These are phyloP conservation scores for Echinochloa phyllopogon DNA, from an alignment of 176 grass and related monocot genomes.

Conservation along the genomic window DNA sequence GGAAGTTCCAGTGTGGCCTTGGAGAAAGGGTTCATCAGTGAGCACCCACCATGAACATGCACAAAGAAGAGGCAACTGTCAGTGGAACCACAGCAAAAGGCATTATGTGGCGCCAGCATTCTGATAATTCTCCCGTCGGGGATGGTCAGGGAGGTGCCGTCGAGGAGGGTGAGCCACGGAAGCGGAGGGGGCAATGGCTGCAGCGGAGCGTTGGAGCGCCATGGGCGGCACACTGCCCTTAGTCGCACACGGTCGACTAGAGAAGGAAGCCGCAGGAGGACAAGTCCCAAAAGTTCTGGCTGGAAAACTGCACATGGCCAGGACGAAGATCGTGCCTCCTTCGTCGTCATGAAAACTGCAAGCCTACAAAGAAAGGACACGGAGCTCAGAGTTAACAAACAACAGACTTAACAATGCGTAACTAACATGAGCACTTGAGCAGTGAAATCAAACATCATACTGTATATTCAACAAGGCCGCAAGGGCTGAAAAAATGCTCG, in stretches of 20 bases:
- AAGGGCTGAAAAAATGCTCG: no score
- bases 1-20: not conserved
- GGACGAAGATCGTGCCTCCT: not conserved
- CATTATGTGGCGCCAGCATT: not conserved
- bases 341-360: not conserved
- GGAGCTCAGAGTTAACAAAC: not conserved
- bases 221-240: conserved; percentile 17
- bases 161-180: conserved; percentile 19
- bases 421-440: no score
- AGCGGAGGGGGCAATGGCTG: not conserved
- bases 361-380: not conserved
- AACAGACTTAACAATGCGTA: not conserved
- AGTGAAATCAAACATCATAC: no score
- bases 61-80: conserved; percentile 7
- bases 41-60: not conserved
- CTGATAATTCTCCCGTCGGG: conserved; percentile 10
- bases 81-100: conserved; percentile 7
- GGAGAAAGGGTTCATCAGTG: conserved; percentile 27
- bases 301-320: conserved; percentile 13
- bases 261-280: not conserved
- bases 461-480: not conserved
- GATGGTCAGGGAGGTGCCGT: conserved; percentile 17
- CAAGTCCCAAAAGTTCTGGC: not conserved
- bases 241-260: conserved; percentile 2
- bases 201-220: not conserved